These are phyloP conservation scores for Achaetomiella virescens DNA, from an alignment of 495 filamentous ascomycete genomes.

Conservation along the genomic window DNA sequence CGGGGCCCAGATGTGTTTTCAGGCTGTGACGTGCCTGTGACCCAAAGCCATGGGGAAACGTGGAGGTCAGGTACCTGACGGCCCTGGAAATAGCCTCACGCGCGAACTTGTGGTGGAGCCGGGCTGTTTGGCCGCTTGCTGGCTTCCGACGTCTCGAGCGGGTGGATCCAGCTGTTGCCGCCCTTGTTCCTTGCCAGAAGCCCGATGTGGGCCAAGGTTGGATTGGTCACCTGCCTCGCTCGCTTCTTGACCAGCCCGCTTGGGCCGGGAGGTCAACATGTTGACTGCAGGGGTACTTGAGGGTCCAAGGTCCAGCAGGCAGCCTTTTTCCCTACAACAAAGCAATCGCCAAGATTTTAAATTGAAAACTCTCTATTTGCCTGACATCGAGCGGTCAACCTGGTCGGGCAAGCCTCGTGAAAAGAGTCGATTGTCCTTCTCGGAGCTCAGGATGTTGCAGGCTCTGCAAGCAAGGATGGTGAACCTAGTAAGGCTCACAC, in stretches of 20 bases:
- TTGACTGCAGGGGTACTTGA: not conserved
- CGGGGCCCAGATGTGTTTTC: too few relatives aligned
- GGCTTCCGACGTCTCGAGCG: constrained; percentile 1
- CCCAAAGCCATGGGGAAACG: not conserved
- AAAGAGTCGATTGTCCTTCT: too few relatives aligned
- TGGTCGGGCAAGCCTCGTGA: too few relatives aligned
- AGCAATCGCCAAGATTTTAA: too few relatives aligned
- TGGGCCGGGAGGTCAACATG: too few relatives aligned
- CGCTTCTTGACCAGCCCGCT: too few relatives aligned
- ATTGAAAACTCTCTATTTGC: too few relatives aligned
- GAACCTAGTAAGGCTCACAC: too few relatives aligned
- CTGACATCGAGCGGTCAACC: too few relatives aligned
- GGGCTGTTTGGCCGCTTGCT: constrained; percentile 1
- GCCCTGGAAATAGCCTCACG: constrained; percentile 15
- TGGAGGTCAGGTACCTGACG: not conserved
- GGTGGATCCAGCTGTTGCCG: not conserved
- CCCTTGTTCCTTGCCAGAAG: constrained; percentile 2
- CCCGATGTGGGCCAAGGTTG: constrained; percentile 9
- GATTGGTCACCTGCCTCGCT: constrained; percentile 14
- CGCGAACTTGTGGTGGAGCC: not conserved
- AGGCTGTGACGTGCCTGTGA: not conserved
- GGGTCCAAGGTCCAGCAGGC: not conserved
- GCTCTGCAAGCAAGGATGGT: too few relatives aligned
- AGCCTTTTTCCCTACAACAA: too few relatives aligned
- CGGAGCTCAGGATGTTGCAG: too few relatives aligned